Percentiles rank a stretch among this genome's conserved stretches.
These are phyloP conservation scores for Colletotrichum sp. DNA, from an alignment of 2,329 filamentous ascomycete genomes.

Conservation along the genomic window DNA sequence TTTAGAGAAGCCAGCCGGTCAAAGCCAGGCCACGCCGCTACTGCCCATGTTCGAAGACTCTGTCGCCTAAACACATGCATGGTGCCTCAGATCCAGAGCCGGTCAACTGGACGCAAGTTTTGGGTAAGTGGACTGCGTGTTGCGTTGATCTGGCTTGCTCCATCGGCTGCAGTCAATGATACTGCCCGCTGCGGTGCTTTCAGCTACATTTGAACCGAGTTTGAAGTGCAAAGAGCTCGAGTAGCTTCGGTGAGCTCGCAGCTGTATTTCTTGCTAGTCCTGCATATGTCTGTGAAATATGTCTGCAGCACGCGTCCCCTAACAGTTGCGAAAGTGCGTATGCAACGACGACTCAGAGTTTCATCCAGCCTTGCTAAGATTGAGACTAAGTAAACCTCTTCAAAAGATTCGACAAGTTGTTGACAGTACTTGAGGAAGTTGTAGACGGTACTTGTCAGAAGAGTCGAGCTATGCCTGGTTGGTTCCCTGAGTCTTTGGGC, in stretches of 20 bases:
- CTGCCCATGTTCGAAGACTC: neutral
- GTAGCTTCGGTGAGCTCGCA: neutral
- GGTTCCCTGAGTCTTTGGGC: neutral
- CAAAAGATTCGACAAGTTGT: neutral
- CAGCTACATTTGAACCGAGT: neutral
- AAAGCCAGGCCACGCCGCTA: neutral
- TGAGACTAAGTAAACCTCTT: neutral
- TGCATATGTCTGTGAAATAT: neutral
- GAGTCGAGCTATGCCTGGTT: neutral
- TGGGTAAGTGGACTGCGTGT: neutral
- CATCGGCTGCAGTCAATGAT: neutral
- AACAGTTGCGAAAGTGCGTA: neutral
- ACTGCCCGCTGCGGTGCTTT: neutral
- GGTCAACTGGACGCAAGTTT: neutral
- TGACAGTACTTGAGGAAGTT: neutral
- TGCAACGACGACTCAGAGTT: neutral
- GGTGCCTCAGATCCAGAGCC: neutral
- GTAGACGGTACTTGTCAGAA: neutral
- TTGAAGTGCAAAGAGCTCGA: neutral
- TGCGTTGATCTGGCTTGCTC: neutral
- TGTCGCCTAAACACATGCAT: neutral
- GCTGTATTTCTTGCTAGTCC: neutral
- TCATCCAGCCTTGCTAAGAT: neutral
- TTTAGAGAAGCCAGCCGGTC: neutral
- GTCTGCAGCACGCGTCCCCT: neutral